These are phyloP conservation scores for Chlamydomonas reinhardtii DNA, from an alignment of 163 green algal genomes.

Conservation along the genomic window DNA sequence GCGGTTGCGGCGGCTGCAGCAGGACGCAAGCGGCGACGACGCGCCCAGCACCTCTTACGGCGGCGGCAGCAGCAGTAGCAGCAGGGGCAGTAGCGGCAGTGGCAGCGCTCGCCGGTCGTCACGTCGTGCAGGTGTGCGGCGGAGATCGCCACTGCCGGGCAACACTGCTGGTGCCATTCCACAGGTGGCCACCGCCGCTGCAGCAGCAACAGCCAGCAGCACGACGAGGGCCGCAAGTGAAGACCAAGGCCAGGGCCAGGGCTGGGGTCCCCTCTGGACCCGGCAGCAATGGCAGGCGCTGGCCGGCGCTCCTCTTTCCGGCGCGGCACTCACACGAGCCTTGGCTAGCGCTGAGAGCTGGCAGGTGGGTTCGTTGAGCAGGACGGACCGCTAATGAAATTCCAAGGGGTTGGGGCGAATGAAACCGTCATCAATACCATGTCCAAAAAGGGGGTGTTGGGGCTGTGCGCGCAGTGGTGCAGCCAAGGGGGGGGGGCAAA, in stretches of 20 bases:
- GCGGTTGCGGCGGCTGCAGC: too few species aligned
- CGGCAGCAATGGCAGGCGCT: background rate
- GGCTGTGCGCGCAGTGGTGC: too few species aligned
- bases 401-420: background rate
- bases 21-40: background rate
- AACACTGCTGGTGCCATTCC: too few species aligned
- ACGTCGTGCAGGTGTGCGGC: background rate
- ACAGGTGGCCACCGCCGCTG: too few species aligned
- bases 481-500: too few species aligned
- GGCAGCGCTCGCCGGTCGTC: background rate
- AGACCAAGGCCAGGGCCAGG: too few species aligned
- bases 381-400: too few species aligned
- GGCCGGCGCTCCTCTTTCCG: background rate
- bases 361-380: constrained; percentile 25
- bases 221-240: too few species aligned
- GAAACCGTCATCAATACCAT: too few species aligned
- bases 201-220: too few species aligned
- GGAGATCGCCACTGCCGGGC: background rate
- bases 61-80: background rate
- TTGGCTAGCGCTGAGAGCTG: background rate
- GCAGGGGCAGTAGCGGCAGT: background rate
- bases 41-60: background rate
- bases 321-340: background rate
- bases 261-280: background rate
- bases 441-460: too few species aligned